Base-by-base conservation (phyloP, 805 yeast species). In the Pichia deserticola region DNA sequence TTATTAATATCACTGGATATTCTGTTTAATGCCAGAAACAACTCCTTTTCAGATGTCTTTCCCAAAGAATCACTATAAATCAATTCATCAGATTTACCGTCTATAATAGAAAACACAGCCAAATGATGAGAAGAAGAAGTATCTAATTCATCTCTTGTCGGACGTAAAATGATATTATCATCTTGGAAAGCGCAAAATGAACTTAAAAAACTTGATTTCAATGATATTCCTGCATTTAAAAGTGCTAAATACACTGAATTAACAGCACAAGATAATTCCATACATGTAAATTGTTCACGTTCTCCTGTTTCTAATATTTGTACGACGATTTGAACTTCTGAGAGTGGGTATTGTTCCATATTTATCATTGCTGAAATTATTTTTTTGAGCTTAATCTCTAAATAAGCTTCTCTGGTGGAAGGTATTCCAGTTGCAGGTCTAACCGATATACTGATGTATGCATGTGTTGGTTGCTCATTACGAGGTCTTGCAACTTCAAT, bases 391-490 rank as follows among this genome's bases (percentile, higher is more conserved):
- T 83, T 79, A 57, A 84, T 89, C 60, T 86, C 96, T 37, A 93
- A 57, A 3, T 81, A 67, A 51, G 83, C 81, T 59, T 93, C 98
- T 56, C 95, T 70, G 1, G 92, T 73, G 62, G 74, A 49, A 7
- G 95, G 76, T 2, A 84, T 75, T 1, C 97, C 98, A 12, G 73
- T 69, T 27, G 84, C 79, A 1, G 98, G 97, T 38, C 89, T 72
- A 3, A 90, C 81, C 25, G 80, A 77, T 7, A 93, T 76, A 64
- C 89, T 97, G 15, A 93, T 64, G 15, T 87, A 81, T 13, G 92
- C 84, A 42, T 75, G 71, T 13, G 86, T 82, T 10, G 97, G 96
- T 35, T 82, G 65, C 63, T 92, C 98, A 61, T 89, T 96, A 57
- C 92, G 77, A 12, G 79, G 67, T 62, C 83, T 84, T 10, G 88